Evolutionary conservation across 306 rosid genomes (phyloP).

Genomic region (Cicer judaicum): DNA sequence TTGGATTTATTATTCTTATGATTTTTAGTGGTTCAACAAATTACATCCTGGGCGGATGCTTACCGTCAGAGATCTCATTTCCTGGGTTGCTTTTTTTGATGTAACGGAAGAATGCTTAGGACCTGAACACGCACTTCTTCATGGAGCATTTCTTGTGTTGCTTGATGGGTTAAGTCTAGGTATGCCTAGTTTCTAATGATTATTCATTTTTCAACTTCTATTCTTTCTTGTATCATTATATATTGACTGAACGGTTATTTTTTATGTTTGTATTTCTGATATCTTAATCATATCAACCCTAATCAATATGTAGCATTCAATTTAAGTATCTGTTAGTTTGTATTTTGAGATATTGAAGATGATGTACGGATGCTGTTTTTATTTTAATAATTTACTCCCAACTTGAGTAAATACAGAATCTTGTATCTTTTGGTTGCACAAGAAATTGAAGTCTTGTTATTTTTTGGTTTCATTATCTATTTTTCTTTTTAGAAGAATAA

Average conservation of each 20-base stretch:
- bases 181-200: slow-evolving; percentile 37
- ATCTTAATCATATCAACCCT: neutral
- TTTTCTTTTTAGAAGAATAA: neutral
- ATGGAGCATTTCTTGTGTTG: slow-evolving; percentile 89
- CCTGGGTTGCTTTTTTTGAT: slow-evolving; percentile 82
- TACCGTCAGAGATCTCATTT: slow-evolving; percentile 89
- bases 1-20: slow-evolving; percentile 28
- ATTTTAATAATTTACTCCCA: neutral
- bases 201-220: slow-evolving; percentile 22
- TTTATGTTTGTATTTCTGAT: neutral
- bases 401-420: slow-evolving; percentile 4
- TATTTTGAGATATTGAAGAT: neutral
- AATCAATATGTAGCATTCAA: neutral
- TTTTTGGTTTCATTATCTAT: slow-evolving; percentile 4
- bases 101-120: slow-evolving; percentile 64
- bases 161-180: slow-evolving; percentile 95
- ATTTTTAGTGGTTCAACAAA: slow-evolving; percentile 79
- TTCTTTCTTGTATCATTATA: neutral
- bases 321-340: neutral
- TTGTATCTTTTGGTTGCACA: neutral
- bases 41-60: slow-evolving; percentile 73
- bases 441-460: neutral
- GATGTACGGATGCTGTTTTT: neutral
- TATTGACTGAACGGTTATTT: neutral
- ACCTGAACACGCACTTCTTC: slow-evolving; percentile 74